phyloP scores from a whole-genome alignment of 2,329 filamentous ascomycete genomes.

The Diaporthe ampelina region DNA sequence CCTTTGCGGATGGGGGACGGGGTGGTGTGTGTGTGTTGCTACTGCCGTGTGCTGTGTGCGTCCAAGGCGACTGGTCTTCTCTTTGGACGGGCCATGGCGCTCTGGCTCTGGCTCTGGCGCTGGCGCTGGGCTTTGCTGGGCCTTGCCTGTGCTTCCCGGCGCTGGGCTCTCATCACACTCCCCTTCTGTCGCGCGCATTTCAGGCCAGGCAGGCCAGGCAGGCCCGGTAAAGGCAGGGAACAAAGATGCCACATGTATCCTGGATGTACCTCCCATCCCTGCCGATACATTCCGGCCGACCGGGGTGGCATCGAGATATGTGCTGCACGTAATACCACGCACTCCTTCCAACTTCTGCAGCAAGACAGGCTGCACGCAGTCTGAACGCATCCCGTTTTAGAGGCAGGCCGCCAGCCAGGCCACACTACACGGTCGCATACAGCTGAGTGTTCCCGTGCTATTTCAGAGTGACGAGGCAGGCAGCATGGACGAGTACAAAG shows the following conservation, averaged over 20 bases:
- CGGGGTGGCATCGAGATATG: conserved; percentile 8
- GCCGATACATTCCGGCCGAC: conserved; percentile 30
- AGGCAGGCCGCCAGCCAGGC: neutral
- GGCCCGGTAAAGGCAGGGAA: conserved; percentile 20
- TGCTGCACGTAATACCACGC: conserved; percentile 25
- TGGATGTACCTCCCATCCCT: conserved; percentile 31
- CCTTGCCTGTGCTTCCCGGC: conserved; percentile 1
- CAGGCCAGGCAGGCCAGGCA: conserved; percentile 1
- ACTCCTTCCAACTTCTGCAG: neutral
- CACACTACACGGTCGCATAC: neutral
- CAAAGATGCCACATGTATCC: conserved; percentile 36
- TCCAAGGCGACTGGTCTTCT: conserved; percentile 8
- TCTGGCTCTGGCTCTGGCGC: conserved; percentile 24
- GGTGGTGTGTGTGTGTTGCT: neutral
- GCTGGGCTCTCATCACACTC: conserved; percentile 29
- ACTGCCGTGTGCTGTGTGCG: conserved; percentile 21
- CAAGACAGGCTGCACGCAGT: conserved; percentile 9
- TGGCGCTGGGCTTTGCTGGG: conserved; percentile 4
- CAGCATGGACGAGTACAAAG: neutral
- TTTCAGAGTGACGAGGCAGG: neutral
- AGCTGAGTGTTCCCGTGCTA: conserved; percentile 14
- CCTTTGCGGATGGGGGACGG: conserved; percentile 2
- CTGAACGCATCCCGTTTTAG: conserved; percentile 20
- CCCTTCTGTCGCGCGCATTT: neutral
- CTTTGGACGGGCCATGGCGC: conserved; percentile 26